Evolutionary conservation across 805 yeast species (phyloP).

Genomic region (Metschnikowia lochheadii): DNA sequence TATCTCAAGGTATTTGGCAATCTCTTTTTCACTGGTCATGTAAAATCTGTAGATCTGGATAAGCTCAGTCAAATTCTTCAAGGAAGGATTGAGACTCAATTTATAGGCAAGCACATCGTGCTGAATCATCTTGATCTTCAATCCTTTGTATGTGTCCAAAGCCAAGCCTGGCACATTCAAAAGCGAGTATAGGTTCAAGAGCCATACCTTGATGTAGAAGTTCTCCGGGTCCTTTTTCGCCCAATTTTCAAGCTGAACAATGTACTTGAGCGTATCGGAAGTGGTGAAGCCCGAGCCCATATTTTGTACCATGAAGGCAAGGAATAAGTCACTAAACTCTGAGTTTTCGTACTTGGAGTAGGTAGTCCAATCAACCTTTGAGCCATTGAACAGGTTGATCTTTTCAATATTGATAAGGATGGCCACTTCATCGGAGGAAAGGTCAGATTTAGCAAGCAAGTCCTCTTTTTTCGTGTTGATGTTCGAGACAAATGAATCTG

Average conservation of each 20-base stretch:
- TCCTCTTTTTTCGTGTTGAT: not conserved
- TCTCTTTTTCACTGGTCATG: slow-evolving; percentile 48
- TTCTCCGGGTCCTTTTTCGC: slow-evolving; percentile 60
- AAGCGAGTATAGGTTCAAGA: slow-evolving; percentile 56
- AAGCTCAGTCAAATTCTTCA: slow-evolving; percentile 30
- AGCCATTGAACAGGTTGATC: slow-evolving; percentile 2
- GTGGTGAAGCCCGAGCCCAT: slow-evolving; percentile 21
- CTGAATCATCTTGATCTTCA: slow-evolving; percentile 74
- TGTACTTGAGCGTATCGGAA: slow-evolving; percentile 30
- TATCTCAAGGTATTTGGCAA: slow-evolving; percentile 43
- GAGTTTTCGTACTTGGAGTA: slow-evolving; percentile 7
- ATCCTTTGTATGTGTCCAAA: slow-evolving; percentile 42
- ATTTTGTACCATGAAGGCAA: slow-evolving; percentile 13
- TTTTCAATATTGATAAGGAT: slow-evolving; percentile 11
- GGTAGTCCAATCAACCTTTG: slow-evolving; percentile 4
- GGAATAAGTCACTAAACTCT: slow-evolving; percentile 12
- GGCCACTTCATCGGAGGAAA: slow-evolving; percentile 2
- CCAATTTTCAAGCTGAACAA: slow-evolving; percentile 57
- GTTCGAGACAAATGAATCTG: slow-evolving; percentile 5
- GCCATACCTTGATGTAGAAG: slow-evolving; percentile 67
- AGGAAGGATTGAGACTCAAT: slow-evolving; percentile 43
- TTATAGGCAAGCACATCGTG: slow-evolving; percentile 62
- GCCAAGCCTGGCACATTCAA: slow-evolving; percentile 56
- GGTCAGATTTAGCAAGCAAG: not conserved
- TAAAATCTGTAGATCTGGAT: slow-evolving; percentile 46